Evolutionary conservation across 2,329 filamentous ascomycete species (phyloP).

Genomic region (Sphaerulina populicola): DNA sequence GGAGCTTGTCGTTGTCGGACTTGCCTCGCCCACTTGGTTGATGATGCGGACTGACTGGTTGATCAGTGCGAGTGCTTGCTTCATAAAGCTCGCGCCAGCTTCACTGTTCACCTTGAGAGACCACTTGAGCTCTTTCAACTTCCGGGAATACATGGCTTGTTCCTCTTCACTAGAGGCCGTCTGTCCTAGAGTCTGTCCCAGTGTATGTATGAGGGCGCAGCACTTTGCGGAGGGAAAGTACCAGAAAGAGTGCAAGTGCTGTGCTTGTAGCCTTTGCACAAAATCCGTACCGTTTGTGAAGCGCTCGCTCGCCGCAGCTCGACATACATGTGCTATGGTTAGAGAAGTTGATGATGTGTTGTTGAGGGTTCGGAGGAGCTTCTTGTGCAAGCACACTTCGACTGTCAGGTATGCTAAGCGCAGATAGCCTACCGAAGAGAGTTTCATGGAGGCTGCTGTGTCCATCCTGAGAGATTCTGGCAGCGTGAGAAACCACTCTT

Average conservation of each 20-base stretch:
- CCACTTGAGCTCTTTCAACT: constrained; percentile 39
- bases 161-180: constrained; percentile 33
- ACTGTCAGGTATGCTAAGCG: constrained; percentile 42
- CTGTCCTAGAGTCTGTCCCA: constrained; percentile 35
- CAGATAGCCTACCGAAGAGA: constrained; percentile 36
- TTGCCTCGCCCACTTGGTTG: constrained; percentile 7
- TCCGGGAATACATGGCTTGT: constrained; percentile 31
- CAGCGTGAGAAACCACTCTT: constrained; percentile 23
- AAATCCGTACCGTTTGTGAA: constrained; percentile 41
- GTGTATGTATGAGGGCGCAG: constrained; percentile 38
- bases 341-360: constrained; percentile 21
- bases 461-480: constrained; percentile 26
- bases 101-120: constrained; percentile 37
- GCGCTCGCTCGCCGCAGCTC: constrained; percentile 38
- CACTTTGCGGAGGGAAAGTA: constrained; percentile 40
- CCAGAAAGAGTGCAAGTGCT: constrained; percentile 43
- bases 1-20: constrained; percentile 16
- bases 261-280: constrained; percentile 38
- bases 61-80: constrained; percentile 30
- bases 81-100: constrained; percentile 38
- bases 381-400: constrained; percentile 41
- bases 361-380: constrained; percentile 33
- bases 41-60: constrained; percentile 15
- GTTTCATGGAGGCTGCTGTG: constrained; percentile 25
- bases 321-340: constrained; percentile 34